Conservation (phyloP, 495 filamentous ascomycete species). For the Neurospora sp. region DNA sequence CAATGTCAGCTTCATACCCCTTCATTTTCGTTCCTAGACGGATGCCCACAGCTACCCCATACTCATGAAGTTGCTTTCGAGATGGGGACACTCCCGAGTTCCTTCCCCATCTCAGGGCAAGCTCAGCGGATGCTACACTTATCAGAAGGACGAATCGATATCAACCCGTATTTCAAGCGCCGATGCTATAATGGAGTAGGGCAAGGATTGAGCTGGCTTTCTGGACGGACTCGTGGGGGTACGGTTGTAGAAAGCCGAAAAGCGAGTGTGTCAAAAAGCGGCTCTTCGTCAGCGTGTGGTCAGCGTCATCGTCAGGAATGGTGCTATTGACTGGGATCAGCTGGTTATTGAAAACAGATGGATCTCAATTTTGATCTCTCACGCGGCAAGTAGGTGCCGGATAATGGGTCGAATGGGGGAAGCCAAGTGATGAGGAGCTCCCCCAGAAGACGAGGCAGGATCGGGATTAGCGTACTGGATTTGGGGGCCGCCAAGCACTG, state of each 20-base stretch:
- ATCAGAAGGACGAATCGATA: neutral
- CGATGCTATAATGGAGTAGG: neutral
- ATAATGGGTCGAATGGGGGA: neutral
- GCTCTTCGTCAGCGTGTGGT: neutral
- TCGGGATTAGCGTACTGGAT: neutral
- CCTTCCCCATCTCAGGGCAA: neutral
- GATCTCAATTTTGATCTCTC: neutral
- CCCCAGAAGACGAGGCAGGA: neutral
- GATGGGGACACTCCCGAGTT: neutral
- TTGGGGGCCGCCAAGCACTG: neutral
- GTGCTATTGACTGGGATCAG: neutral
- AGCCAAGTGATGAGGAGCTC: neutral
- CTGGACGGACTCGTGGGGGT: neutral
- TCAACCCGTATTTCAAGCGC: neutral
- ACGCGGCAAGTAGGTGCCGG: neutral
- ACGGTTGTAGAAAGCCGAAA: neutral
- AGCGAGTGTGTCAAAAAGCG: neutral
- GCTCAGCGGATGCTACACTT: neutral
- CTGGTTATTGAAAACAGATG: neutral
- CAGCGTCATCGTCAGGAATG: neutral
- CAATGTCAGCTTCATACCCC: neutral
- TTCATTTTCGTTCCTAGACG: neutral
- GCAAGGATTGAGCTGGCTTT: neutral
- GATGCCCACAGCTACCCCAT: neutral
- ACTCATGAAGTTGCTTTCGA: neutral